phyloP scores from a whole-genome alignment of 331 rosid genomes.

The Acacia concinna region DNA sequence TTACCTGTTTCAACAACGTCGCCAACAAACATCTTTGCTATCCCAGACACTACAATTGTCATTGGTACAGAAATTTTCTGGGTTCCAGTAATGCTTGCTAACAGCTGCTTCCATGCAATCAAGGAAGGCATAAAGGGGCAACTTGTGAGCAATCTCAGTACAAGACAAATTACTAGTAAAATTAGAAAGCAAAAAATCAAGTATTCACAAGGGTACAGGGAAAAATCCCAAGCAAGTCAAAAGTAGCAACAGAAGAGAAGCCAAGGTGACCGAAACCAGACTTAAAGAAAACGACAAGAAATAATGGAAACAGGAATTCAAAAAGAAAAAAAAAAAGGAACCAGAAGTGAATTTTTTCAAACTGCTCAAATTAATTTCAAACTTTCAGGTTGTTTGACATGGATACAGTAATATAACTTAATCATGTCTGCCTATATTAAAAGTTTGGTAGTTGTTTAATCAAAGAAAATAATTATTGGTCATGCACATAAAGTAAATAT shows the following conservation, averaged over 20 bases:
- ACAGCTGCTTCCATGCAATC: constrained; percentile 52
- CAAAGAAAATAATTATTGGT: neutral
- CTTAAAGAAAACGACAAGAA: neutral
- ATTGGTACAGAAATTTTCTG: constrained; percentile 87
- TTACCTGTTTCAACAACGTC: constrained; percentile 90
- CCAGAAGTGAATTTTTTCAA: constrained; percentile 1
- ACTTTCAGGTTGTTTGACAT: constrained; percentile 1
- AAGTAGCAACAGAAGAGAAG: constrained; percentile 10
- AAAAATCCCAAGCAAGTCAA: neutral
- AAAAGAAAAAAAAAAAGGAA: too few relatives aligned
- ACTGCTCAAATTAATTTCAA: neutral
- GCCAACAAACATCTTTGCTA: constrained; percentile 91
- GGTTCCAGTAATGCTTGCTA: constrained; percentile 81
- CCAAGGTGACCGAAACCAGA: neutral
- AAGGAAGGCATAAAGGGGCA: constrained; percentile 9
- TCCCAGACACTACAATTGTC: constrained; percentile 90
- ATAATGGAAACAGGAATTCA: neutral
- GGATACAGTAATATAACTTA: neutral
- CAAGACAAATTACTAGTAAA: constrained; percentile 11
- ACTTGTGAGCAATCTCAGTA: constrained; percentile 8
- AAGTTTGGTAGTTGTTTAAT: neutral
- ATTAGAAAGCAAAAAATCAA: neutral
- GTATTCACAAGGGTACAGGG: neutral
- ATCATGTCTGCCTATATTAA: neutral
- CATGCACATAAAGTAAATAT: neutral